These are phyloP conservation scores for Flaveria ramosissima DNA, from an alignment of 129 eudicot species.

Conservation along the genomic window DNA sequence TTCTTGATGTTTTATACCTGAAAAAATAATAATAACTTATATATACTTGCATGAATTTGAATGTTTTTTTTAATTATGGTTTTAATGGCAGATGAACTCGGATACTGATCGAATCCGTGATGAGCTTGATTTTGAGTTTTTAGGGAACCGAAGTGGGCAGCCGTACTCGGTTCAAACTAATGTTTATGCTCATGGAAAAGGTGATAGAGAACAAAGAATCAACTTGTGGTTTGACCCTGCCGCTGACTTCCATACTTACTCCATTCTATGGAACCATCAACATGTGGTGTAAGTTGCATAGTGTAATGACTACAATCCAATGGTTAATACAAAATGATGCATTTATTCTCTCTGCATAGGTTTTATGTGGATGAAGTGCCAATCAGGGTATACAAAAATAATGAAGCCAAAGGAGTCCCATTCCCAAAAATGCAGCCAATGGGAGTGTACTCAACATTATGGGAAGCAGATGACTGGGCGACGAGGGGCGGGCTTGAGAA, in stretches of 20 bases:
- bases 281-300: slow-evolving; percentile 63
- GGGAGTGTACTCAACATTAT: slow-evolving; percentile 88
- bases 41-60: background rate
- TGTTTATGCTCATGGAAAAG: slow-evolving; percentile 75
- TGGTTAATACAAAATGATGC: background rate
- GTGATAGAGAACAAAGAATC: slow-evolving; percentile 85
- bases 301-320: background rate
- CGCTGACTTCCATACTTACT: slow-evolving; percentile 69
- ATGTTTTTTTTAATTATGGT: background rate
- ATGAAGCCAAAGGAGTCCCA: slow-evolving; percentile 76
- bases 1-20: slow-evolving; percentile 8
- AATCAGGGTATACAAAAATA: slow-evolving; percentile 85
- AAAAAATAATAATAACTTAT: background rate
- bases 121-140: slow-evolving; percentile 92
- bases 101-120: slow-evolving; percentile 62
- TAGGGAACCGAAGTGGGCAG: slow-evolving; percentile 88
- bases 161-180: slow-evolving; percentile 94
- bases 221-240: slow-evolving; percentile 97
- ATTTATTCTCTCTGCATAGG: slow-evolving; percentile 36
- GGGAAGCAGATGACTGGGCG: slow-evolving; percentile 99
- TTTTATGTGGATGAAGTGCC: slow-evolving; percentile 84
- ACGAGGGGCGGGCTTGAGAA: slow-evolving; percentile 94
- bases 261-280: slow-evolving; percentile 81
- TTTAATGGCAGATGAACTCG: slow-evolving; percentile 71
- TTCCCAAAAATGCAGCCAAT: slow-evolving; percentile 81